Evolutionary conservation across 805 yeast species (phyloP).

Genomic region (Torulaspora microellipsoides): DNA sequence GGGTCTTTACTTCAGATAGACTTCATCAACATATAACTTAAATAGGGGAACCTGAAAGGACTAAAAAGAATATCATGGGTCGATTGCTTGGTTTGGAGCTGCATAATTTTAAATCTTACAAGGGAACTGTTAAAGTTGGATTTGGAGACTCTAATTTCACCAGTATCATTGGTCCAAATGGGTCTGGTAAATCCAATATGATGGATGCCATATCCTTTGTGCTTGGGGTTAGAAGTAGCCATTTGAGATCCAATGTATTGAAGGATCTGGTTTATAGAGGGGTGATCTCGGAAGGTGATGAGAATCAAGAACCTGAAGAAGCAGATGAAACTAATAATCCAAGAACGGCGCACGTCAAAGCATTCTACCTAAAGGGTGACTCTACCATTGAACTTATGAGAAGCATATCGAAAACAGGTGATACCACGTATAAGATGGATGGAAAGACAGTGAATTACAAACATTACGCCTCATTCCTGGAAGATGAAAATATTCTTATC

Average conservation of each 20-base stretch:
- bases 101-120: slow-evolving; percentile 86
- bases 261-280: slow-evolving; percentile 83
- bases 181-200: slow-evolving; percentile 95
- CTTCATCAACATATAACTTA: too few relatives aligned
- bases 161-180: slow-evolving; percentile 96
- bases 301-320: slow-evolving; percentile 21
- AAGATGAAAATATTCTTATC: slow-evolving; percentile 73
- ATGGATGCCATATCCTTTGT: slow-evolving; percentile 97
- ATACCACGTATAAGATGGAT: slow-evolving; percentile 65
- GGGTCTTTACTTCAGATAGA: background rate
- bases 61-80: slow-evolving; percentile 56
- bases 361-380: slow-evolving; percentile 62
- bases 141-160: slow-evolving; percentile 83
- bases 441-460: slow-evolving; percentile 53
- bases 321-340: slow-evolving; percentile 23
- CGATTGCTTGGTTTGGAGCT: slow-evolving; percentile 73
- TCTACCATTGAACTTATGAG: slow-evolving; percentile 59
- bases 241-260: slow-evolving; percentile 67
- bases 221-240: slow-evolving; percentile 72
- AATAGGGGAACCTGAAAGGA: background rate
- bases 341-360: slow-evolving; percentile 67
- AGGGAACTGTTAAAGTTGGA: slow-evolving; percentile 69
- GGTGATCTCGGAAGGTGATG: slow-evolving; percentile 26
- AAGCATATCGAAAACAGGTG: slow-evolving; percentile 52
- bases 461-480: slow-evolving; percentile 62